Evolutionary conservation across 768 basidiomycete species (phyloP).

Genomic region (Pleurotus giganteus): DNA sequence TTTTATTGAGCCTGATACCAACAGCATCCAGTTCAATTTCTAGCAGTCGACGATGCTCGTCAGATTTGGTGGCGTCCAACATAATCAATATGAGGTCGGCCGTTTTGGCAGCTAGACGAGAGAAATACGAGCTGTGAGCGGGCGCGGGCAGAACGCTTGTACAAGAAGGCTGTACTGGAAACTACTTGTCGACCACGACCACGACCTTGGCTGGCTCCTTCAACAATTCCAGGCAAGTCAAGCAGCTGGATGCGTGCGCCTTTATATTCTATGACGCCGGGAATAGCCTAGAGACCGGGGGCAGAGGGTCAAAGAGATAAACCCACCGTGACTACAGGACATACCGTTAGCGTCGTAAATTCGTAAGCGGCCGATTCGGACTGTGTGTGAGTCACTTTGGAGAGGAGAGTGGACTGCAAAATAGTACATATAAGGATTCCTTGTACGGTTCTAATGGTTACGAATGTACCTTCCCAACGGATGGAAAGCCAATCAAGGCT

Average conservation of each 20-base stretch:
- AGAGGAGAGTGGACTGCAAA: conserved; percentile 80
- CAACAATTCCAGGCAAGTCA: conserved; percentile 95
- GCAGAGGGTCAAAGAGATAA: neutral
- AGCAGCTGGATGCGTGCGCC: conserved; percentile 90
- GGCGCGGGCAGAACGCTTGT: too few relatives aligned
- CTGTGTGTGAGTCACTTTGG: conserved; percentile 88
- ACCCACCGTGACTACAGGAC: conserved; percentile 15
- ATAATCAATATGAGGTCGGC: conserved; percentile 92
- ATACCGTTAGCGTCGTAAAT: conserved; percentile 87
- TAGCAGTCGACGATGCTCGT: conserved; percentile 84
- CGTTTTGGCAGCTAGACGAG: conserved; percentile 67
- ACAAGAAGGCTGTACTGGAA: conserved; percentile 76
- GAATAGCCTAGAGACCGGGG: conserved; percentile 68
- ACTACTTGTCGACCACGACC: conserved; percentile 97
- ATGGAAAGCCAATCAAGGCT: conserved; percentile 93
- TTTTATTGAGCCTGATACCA: conserved; percentile 91
- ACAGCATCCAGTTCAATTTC: conserved; percentile 96
- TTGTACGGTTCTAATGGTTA: neutral
- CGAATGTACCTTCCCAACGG: conserved; percentile 77
- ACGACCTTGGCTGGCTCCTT: conserved; percentile 86
- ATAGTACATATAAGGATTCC: neutral
- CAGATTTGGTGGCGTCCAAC: conserved; percentile 90
- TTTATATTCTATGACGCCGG: conserved; percentile 95
- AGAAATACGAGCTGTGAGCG: too few relatives aligned
- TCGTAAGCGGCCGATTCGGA: conserved; percentile 92